Percentiles rank a stretch among this genome's conserved stretches.
These are phyloP conservation scores for Apophysomyces sp. DNA, from an alignment of 371 early-diverging fungal species.

Conservation along the genomic window DNA sequence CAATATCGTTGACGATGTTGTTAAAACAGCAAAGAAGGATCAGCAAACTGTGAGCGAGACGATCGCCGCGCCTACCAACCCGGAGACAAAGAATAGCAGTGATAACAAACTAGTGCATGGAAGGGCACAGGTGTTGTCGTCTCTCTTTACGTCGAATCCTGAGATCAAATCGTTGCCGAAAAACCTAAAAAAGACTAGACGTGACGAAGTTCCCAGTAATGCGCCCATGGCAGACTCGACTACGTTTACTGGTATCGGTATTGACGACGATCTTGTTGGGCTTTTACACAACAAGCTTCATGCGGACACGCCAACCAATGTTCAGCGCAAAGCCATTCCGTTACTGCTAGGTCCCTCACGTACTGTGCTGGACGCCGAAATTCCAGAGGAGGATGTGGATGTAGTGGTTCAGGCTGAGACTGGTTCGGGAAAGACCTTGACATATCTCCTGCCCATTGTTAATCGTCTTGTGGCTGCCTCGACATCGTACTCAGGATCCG, in stretches of 20 bases:
- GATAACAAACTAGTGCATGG: conserved; percentile 43
- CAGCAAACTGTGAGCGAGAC: conserved; percentile 10
- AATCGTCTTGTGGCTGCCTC: conserved; percentile 48
- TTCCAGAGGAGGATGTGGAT: conserved; percentile 61
- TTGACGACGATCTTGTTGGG: conserved; percentile 63
- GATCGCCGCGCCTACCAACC: not conserved
- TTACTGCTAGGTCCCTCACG: conserved; percentile 53
- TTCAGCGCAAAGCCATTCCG: conserved; percentile 74
- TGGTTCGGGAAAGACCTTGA: conserved; percentile 98
- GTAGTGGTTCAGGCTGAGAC: conserved; percentile 94
- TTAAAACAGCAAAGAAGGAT: conserved; percentile 27
- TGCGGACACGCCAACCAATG: conserved; percentile 67
- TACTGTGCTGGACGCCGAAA: conserved; percentile 22
- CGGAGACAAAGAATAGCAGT: not conserved
- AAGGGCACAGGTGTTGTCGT: conserved; percentile 54
- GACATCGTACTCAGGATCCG: conserved; percentile 23
- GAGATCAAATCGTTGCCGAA: conserved; percentile 35
- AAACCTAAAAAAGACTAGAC: conserved; percentile 27
- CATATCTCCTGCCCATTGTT: conserved; percentile 90
- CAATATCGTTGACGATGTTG: too few relatives aligned
- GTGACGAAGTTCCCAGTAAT: conserved; percentile 49
- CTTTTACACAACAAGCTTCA: conserved; percentile 66
- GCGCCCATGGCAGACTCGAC: conserved; percentile 52
- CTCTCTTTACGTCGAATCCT: conserved; percentile 61
- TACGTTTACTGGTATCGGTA: conserved; percentile 74